Evolutionary conservation across 2,329 filamentous ascomycete species (phyloP).

Genomic region (Ophiostoma himal-ulmi): DNA sequence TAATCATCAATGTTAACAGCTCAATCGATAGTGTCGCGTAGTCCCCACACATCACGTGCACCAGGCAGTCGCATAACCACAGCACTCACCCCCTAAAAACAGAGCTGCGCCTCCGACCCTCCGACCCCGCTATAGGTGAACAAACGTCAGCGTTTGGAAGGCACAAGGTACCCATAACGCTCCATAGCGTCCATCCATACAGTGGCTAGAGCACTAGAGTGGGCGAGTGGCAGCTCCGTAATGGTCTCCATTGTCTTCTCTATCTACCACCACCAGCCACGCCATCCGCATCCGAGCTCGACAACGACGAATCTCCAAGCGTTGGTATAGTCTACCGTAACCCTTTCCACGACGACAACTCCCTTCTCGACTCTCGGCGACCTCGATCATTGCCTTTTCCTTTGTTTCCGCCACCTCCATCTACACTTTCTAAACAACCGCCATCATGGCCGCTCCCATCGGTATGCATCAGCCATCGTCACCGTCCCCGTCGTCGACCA

Average conservation of each 20-base stretch:
- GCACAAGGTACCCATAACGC: neutral
- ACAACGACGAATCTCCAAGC: conserved; percentile 13
- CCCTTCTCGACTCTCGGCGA: neutral
- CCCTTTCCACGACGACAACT: neutral
- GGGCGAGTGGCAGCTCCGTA: neutral
- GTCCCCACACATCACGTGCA: conserved; percentile 4
- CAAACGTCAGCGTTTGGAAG: conserved; percentile 19
- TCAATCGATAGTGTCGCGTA: neutral
- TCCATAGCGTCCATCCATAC: too few relatives aligned
- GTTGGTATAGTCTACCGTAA: neutral
- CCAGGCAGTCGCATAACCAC: conserved; percentile 18
- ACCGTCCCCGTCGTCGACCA: neutral
- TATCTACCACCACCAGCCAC: neutral
- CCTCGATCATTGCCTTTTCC: neutral
- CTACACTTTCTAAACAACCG: neutral
- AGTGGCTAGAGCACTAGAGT: neutral
- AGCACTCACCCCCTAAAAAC: conserved; percentile 15
- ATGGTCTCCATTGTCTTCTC: neutral
- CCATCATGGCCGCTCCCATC: conserved; percentile 48
- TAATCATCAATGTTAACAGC: neutral
- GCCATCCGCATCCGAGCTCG: conserved; percentile 13
- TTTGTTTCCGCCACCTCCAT: neutral
- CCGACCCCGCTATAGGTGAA: conserved; percentile 21
- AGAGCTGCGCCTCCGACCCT: conserved; percentile 19
- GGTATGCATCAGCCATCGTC: conserved; percentile 36